Conservation (phyloP, 2,329 filamentous ascomycete genomes). For the Amauroascus niger region DNA sequence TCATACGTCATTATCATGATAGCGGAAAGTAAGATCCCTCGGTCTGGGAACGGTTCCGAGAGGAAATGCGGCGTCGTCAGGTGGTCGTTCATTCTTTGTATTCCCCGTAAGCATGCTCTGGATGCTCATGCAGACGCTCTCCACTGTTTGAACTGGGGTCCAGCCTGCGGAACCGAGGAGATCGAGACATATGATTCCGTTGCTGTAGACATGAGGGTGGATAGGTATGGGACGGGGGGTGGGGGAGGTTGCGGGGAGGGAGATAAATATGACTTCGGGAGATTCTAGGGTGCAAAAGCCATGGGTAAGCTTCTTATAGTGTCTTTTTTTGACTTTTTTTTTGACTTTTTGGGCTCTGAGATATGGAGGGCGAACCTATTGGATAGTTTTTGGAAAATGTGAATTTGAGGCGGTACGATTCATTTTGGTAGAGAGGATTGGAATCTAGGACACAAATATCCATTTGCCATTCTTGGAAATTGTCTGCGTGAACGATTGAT, state of each 20-base stretch:
- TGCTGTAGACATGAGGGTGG: constrained; percentile 96
- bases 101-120: constrained; percentile 98
- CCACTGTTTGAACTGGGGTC: constrained; percentile 94
- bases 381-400: constrained; percentile 76
- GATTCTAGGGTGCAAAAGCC: constrained; percentile 52
- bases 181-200: constrained; percentile 96
- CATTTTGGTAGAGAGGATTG: constrained; percentile 75
- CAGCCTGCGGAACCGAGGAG: constrained; percentile 79
- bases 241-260: constrained; percentile 38
- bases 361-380: constrained; percentile 59
- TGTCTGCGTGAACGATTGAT: constrained; percentile 66
- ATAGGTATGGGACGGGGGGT: constrained; percentile 62
- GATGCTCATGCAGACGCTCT: constrained; percentile 92
- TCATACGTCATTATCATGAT: constrained; percentile 60
- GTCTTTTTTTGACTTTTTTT: background rate
- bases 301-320: background rate
- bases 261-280: constrained; percentile 83
- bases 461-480: constrained; percentile 81
- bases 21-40: constrained; percentile 84
- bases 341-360: background rate
- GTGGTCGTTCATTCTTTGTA: constrained; percentile 77
- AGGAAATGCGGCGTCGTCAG: constrained; percentile 84
- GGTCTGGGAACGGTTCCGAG: constrained; percentile 67
- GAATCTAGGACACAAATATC: constrained; percentile 83
- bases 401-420: constrained; percentile 80